Conservation (phyloP, 2,329 filamentous ascomycete genomes). For the Colletotrichum magnum region DNA sequence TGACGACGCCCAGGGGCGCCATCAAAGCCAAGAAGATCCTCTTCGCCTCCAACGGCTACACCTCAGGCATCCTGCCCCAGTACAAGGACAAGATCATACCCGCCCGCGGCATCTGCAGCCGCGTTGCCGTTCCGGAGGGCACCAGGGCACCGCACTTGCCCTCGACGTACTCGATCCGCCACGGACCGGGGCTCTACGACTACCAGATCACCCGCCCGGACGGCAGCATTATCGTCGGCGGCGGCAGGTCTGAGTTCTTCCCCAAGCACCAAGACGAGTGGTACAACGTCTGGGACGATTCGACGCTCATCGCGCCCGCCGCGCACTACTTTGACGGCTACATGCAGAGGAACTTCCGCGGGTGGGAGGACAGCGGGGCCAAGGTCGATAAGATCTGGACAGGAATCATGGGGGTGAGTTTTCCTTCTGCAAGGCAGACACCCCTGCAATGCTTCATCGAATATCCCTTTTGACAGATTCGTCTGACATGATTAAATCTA, state of each 20-base stretch:
- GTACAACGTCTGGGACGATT: slow-evolving; percentile 61
- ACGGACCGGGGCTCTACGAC: slow-evolving; percentile 43
- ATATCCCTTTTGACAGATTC: not conserved
- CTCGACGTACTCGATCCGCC: slow-evolving; percentile 46
- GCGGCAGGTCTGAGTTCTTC: slow-evolving; percentile 47
- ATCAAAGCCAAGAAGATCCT: slow-evolving; percentile 69
- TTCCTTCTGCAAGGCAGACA: not conserved
- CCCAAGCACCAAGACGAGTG: slow-evolving; percentile 48
- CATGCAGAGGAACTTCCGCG: slow-evolving; percentile 61
- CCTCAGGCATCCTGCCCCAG: slow-evolving; percentile 70
- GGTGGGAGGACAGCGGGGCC: slow-evolving; percentile 61
- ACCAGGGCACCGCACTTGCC: slow-evolving; percentile 41
- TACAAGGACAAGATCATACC: slow-evolving; percentile 75
- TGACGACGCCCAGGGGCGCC: slow-evolving; percentile 66
- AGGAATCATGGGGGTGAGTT: slow-evolving; percentile 49
- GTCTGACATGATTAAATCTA: slow-evolving; percentile 52
- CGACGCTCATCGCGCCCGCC: slow-evolving; percentile 54
- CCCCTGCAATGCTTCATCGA: no score
- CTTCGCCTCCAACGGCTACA: slow-evolving; percentile 78
- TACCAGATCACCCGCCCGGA: slow-evolving; percentile 61
- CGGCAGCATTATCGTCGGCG: slow-evolving; percentile 59
- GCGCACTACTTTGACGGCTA: slow-evolving; percentile 59
- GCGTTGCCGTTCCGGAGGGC: slow-evolving; percentile 45
- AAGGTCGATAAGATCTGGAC: slow-evolving; percentile 57
- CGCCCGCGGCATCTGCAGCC: slow-evolving; percentile 63